Evolutionary conservation across 2,329 filamentous ascomycete genomes (phyloP).

Genomic region (Aspergillus ustus): DNA sequence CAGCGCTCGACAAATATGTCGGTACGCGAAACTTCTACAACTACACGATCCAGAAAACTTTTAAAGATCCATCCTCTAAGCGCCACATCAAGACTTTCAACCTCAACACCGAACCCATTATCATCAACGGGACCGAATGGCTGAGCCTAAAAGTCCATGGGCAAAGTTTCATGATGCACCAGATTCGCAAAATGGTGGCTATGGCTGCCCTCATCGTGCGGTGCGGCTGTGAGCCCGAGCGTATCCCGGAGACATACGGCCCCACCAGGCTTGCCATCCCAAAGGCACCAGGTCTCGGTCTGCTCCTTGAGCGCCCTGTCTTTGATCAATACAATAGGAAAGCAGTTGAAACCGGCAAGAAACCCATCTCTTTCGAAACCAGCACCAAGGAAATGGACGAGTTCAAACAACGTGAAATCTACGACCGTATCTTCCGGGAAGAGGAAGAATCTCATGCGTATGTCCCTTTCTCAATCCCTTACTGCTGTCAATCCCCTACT

Average conservation of each 20-base stretch:
- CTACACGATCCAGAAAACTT: conserved; percentile 90
- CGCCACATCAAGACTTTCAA: conserved; percentile 92
- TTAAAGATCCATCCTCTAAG: conserved; percentile 80
- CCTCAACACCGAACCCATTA: conserved; percentile 74
- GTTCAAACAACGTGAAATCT: conserved; percentile 93
- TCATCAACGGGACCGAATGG: conserved; percentile 94
- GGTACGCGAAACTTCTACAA: conserved; percentile 96
- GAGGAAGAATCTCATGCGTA: conserved; percentile 87
- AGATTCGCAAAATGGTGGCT: conserved; percentile 98
- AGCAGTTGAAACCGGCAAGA: conserved; percentile 60
- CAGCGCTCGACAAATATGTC: conserved; percentile 72
- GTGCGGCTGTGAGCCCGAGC: conserved; percentile 73
- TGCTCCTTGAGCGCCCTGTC: conserved; percentile 87
- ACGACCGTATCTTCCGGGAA: conserved; percentile 85
- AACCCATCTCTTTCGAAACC: conserved; percentile 76
- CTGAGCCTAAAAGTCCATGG: conserved; percentile 94
- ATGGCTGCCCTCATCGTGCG: conserved; percentile 85
- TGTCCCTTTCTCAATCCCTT: conserved; percentile 48
- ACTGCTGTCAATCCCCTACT: conserved; percentile 1
- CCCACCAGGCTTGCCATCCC: conserved; percentile 80
- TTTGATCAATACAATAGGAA: conserved; percentile 87
- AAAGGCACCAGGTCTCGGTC: conserved; percentile 86
- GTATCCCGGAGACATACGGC: conserved; percentile 76
- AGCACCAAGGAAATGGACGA: conserved; percentile 78
- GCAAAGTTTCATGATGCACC: conserved; percentile 99